Percentiles rank a stretch among this genome's conserved stretches.
phyloP scores from a whole-genome alignment of 805 yeast species.

The Lipomyces sp. region DNA sequence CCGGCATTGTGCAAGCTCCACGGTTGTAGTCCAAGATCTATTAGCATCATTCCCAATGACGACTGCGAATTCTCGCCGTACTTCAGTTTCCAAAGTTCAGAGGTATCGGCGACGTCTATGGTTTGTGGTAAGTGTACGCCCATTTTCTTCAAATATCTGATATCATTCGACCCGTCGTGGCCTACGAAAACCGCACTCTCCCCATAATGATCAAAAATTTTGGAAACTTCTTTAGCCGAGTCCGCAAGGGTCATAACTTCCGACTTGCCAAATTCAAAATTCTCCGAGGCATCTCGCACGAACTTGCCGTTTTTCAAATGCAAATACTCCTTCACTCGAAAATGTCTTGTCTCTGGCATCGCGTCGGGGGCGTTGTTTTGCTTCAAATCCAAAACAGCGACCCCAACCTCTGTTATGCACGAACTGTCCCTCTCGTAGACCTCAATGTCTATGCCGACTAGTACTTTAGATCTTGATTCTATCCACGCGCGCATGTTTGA shows the following conservation, averaged over 20 bases:
- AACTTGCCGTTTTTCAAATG: constrained; percentile 15
- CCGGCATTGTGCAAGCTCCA: constrained; percentile 28
- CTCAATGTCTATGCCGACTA: constrained; percentile 19
- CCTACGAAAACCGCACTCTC: constrained; percentile 14
- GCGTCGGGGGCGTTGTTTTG: not conserved
- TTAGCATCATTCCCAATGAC: not conserved
- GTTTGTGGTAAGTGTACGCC: constrained; percentile 4
- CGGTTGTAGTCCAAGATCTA: not conserved
- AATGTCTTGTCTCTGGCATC: constrained; percentile 4
- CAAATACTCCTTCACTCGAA: constrained; percentile 6
- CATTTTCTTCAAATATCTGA: constrained; percentile 3
- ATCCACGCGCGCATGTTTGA: not conserved
- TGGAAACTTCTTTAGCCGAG: not conserved
- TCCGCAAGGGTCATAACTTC: constrained; percentile 1
- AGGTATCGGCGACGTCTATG: constrained; percentile 1
- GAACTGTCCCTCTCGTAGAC: constrained; percentile 8
- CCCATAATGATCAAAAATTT: constrained; percentile 1
- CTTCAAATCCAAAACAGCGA: constrained; percentile 6
- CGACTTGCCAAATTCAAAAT: constrained; percentile 17
- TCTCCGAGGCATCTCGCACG: constrained; percentile 13
- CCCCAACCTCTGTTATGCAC: constrained; percentile 15
- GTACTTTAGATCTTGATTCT: constrained; percentile 1
- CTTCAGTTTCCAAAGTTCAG: constrained; percentile 6
- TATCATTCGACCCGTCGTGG: constrained; percentile 16
- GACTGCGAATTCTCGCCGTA: constrained; percentile 6